A percentile compares a stretch with the other conserved stretches of the same genome.
Evolutionary conservation across 2,329 filamentous ascomycete species (phyloP).

Genomic region (Ophioceras dolichostomum): DNA sequence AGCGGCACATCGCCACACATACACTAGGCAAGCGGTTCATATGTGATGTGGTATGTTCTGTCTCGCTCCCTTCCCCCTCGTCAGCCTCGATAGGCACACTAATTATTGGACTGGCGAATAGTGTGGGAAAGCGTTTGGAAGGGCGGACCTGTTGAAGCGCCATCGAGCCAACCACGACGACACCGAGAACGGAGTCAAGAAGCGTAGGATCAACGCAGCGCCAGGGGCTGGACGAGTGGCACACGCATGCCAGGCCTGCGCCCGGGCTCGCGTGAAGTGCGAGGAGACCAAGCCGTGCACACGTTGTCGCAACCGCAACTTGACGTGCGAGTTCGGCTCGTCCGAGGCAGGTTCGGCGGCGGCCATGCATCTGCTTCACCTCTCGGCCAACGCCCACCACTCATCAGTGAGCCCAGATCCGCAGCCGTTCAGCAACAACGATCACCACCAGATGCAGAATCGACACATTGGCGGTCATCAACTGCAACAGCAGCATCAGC

Average conservation of each 20-base stretch:
- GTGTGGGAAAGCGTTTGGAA: constrained; percentile 42
- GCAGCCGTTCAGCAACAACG: constrained; percentile 2
- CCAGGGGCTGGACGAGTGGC: constrained; percentile 35
- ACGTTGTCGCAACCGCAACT: constrained; percentile 32
- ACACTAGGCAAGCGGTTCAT: constrained; percentile 36
- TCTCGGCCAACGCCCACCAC: constrained; percentile 22
- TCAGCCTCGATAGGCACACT: background rate
- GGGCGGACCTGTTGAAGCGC: constrained; percentile 39
- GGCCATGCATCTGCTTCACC: constrained; percentile 29
- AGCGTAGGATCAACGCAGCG: constrained; percentile 30
- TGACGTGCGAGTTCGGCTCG: constrained; percentile 28
- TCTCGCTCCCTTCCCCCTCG: background rate
- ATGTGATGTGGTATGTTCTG: constrained; percentile 18
- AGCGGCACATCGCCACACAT: constrained; percentile 35
- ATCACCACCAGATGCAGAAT: no score
- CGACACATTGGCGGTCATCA: no score
- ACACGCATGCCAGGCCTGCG: constrained; percentile 39
- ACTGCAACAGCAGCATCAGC: background rate
- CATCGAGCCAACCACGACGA: constrained; percentile 39
- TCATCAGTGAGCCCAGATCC: constrained; percentile 1
- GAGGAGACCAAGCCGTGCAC: constrained; percentile 42
- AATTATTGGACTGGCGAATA: constrained; percentile 12
- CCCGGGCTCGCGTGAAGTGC: constrained; percentile 39
- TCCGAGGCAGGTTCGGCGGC: constrained; percentile 25
- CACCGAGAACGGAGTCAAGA: constrained; percentile 29